Percentiles rank a stretch among this genome's conserved stretches.
phyloP scores from a whole-genome alignment of 495 filamentous ascomycete genomes.

The Trichoderma orchidacearum region DNA sequence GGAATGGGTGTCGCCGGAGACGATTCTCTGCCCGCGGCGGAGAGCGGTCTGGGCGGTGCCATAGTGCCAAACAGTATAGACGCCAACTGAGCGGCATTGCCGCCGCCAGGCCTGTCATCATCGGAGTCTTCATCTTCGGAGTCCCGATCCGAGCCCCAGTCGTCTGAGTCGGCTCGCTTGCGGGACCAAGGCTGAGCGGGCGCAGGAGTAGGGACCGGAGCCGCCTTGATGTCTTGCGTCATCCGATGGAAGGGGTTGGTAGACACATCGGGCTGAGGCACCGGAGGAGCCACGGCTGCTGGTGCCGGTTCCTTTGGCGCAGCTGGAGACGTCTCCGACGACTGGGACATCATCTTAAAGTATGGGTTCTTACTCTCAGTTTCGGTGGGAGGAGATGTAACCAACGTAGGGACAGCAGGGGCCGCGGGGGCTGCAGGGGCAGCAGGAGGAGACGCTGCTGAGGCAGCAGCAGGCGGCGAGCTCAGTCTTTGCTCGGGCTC shows the following conservation, averaged over 20 bases:
- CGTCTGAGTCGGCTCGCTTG: conserved; percentile 38
- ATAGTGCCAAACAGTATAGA: conserved; percentile 94
- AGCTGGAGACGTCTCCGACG: conserved; percentile 28
- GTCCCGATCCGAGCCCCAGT: conserved; percentile 81
- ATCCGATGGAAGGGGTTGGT: conserved; percentile 96
- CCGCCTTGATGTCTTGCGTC: conserved; percentile 39
- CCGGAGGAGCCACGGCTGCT: conserved; percentile 24
- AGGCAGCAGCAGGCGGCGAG: conserved; percentile 27
- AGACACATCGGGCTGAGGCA: conserved; percentile 41
- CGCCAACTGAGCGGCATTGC: conserved; percentile 80
- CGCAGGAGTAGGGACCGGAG: conserved; percentile 12
- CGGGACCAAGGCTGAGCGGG: conserved; percentile 21
- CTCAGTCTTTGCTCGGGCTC: conserved; percentile 35
- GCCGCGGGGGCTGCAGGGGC: conserved; percentile 1
- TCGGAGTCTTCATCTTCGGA: conserved; percentile 57
- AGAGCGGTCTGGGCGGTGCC: conserved; percentile 83
- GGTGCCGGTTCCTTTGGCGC: conserved; percentile 27
- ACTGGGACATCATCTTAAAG: conserved; percentile 36
- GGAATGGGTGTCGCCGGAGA: conserved; percentile 29
- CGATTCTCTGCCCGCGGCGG: conserved; percentile 60
- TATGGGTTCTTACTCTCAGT: conserved; percentile 37
- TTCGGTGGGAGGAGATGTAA: conserved; percentile 33
- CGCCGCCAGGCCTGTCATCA: conserved; percentile 59
- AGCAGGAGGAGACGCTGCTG: conserved; percentile 30
- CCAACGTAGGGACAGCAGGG: conserved; percentile 22